These are phyloP conservation scores for Candida mattraensis DNA, from an alignment of 805 yeast genomes.

Conservation along the genomic window DNA sequence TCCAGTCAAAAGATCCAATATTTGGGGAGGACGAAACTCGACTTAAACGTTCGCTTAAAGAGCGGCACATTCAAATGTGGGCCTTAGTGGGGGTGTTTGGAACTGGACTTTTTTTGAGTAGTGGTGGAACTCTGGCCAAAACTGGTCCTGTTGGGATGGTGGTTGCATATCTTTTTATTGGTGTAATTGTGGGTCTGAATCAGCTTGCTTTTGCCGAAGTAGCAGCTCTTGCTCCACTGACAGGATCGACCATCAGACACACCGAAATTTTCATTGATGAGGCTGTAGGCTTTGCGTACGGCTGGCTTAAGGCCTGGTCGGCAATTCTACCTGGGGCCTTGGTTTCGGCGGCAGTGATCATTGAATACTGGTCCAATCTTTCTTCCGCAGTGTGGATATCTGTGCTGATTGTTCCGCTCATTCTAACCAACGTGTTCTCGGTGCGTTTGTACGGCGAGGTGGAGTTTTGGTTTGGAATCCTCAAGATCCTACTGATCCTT, in stretches of 20 bases:
- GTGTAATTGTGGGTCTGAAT: constrained; percentile 56
- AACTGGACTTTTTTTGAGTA: constrained; percentile 56
- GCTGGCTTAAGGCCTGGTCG: constrained; percentile 44
- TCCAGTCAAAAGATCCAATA: too few relatives aligned
- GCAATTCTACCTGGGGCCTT: constrained; percentile 54
- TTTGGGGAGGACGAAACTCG: constrained; percentile 13
- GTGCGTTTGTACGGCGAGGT: constrained; percentile 47
- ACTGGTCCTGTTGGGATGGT: constrained; percentile 42
- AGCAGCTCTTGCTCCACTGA: constrained; percentile 55
- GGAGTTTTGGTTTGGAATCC: constrained; percentile 61
- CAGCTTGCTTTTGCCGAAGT: constrained; percentile 54
- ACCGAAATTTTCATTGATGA: constrained; percentile 35
- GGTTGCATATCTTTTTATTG: constrained; percentile 59
- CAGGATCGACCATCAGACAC: constrained; percentile 51
- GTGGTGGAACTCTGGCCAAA: constrained; percentile 41
- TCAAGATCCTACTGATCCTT: constrained; percentile 60
- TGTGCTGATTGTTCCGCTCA: constrained; percentile 46
- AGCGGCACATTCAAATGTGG: constrained; percentile 60
- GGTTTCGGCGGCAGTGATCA: constrained; percentile 56
- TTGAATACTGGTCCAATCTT: constrained; percentile 54
- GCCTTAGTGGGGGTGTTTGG: constrained; percentile 75
- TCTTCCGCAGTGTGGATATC: constrained; percentile 59
- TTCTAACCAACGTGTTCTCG: constrained; percentile 46
- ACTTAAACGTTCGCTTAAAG: constrained; percentile 40
- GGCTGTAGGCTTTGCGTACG: constrained; percentile 57